Percentiles rank a stretch among this genome's conserved stretches.
These are phyloP conservation scores for Chlamydomonas sp. DNA, from an alignment of 139 green algal species.

Conservation along the genomic window DNA sequence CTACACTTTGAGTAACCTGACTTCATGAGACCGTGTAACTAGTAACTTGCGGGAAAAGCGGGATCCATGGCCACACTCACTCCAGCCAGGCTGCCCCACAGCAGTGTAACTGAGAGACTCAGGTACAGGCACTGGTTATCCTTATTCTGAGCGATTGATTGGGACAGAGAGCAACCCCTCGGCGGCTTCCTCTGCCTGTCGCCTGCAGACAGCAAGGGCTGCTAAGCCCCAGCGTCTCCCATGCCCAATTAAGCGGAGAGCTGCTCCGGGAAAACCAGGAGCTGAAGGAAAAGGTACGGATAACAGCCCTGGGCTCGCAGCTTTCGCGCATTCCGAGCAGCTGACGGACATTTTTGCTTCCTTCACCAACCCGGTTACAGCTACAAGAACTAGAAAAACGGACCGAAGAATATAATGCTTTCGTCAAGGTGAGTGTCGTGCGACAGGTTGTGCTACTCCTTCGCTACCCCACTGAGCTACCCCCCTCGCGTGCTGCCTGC, in stretches of 20 bases:
- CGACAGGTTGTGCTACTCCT: not conserved
- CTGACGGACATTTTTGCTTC: not conserved
- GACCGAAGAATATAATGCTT: constrained; percentile 30
- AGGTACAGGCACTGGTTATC: constrained; percentile 14
- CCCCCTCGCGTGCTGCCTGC: too few species aligned
- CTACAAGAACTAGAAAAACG: constrained; percentile 15
- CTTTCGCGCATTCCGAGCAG: not conserved
- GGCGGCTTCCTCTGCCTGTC: not conserved
- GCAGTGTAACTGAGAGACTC: constrained; percentile 21
- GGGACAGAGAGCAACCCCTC: not conserved
- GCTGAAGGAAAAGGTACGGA: constrained; percentile 26
- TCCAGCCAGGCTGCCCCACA: too few species aligned
- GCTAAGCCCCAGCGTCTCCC: constrained; percentile 18
- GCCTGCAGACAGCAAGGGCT: constrained; percentile 32
- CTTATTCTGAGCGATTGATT: not conserved
- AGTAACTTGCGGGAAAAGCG: too few species aligned
- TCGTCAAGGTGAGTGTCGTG: constrained; percentile 25
- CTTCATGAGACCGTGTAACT: too few species aligned
- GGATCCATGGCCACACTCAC: too few species aligned
- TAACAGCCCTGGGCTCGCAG: not conserved
- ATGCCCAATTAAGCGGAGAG: constrained; percentile 17
- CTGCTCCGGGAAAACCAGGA: constrained; percentile 35
- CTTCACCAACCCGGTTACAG: constrained; percentile 8
- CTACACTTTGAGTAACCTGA: too few species aligned
- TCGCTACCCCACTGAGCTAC: not conserved